Conservation (phyloP, 2,329 filamentous ascomycete species). For the Arthrobotrys megalospora region DNA sequence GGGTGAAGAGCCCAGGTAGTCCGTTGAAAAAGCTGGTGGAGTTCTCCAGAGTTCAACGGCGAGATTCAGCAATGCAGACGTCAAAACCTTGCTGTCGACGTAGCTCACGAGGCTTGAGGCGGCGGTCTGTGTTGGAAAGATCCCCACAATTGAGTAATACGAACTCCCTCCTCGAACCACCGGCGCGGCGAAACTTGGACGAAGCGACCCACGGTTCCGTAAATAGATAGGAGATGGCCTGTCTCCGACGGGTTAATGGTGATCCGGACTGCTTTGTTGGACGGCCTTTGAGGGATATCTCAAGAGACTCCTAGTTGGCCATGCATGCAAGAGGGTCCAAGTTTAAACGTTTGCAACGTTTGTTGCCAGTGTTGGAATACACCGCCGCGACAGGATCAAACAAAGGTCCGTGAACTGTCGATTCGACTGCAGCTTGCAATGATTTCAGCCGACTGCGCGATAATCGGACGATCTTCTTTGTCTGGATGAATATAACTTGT, state of each 20-base stretch:
- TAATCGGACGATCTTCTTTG: constrained; percentile 44
- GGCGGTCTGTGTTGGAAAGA: constrained; percentile 17
- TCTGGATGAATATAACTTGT: constrained; percentile 35
- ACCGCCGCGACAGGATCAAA: background rate
- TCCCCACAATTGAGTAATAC: constrained; percentile 22
- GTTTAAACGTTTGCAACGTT: constrained; percentile 16
- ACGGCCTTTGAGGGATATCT: constrained; percentile 39
- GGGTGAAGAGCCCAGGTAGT: constrained; percentile 26
- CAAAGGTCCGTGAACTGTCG: background rate
- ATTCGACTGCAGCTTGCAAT: constrained; percentile 1
- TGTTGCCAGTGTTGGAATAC: constrained; percentile 44
- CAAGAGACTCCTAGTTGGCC: constrained; percentile 14
- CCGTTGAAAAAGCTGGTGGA: constrained; percentile 26
- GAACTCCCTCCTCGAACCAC: background rate
- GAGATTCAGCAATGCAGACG: constrained; percentile 40
- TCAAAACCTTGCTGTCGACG: constrained; percentile 29
- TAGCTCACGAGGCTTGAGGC: constrained; percentile 7
- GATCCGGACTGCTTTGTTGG: constrained; percentile 30
- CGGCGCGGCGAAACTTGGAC: background rate
- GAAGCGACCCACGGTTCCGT: constrained; percentile 13
- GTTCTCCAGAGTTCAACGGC: constrained; percentile 54
- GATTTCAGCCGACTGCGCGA: constrained; percentile 38
- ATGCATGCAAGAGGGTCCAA: constrained; percentile 47
- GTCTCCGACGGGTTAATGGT: constrained; percentile 10
- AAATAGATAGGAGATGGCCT: constrained; percentile 14